Evolutionary conservation across 2,329 filamentous ascomycete genomes (phyloP).

Genomic region (Akanthomyces uredinophilus): DNA sequence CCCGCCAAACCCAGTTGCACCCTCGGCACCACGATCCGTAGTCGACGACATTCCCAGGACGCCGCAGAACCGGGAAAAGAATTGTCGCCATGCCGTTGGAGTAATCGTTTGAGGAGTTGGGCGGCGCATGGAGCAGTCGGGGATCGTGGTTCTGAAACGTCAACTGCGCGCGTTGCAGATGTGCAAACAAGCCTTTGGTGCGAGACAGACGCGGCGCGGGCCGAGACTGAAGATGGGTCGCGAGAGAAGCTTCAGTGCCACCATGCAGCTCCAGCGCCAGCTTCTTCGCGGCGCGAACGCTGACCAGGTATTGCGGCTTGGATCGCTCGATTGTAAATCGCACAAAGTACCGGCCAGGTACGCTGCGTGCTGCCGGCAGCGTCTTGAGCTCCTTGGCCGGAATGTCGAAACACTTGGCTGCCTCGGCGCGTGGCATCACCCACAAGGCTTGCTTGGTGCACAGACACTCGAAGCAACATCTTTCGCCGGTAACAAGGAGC

Average conservation of each 20-base stretch:
- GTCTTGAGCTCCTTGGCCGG: constrained; percentile 19
- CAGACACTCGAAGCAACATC: constrained; percentile 28
- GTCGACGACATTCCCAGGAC: not conserved
- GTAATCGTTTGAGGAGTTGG: not conserved
- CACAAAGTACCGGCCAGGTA: constrained; percentile 23
- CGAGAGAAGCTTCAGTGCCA: constrained; percentile 16
- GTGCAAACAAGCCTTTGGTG: not conserved
- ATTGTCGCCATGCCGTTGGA: constrained; percentile 3
- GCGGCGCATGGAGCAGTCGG: too few species aligned
- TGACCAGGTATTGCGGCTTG: constrained; percentile 22
- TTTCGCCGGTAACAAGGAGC: constrained; percentile 28
- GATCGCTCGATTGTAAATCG: constrained; percentile 13
- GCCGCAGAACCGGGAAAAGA: not conserved
- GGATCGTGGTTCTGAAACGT: not conserved
- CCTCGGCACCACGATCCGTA: not conserved
- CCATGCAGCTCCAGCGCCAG: constrained; percentile 24
- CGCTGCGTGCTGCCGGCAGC: constrained; percentile 20
- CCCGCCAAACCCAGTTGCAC: not conserved
- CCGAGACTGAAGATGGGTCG: not conserved
- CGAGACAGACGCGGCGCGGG: too few species aligned
- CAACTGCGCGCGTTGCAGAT: constrained; percentile 2
- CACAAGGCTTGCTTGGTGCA: constrained; percentile 21
- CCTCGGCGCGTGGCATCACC: constrained; percentile 20
- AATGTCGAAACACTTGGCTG: constrained; percentile 23
- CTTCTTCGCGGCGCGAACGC: constrained; percentile 25